Percentiles rank a stretch among this genome's conserved stretches.
Conservation (phyloP, 129 eudicot species). For the Pittosporum tobira region DNA sequence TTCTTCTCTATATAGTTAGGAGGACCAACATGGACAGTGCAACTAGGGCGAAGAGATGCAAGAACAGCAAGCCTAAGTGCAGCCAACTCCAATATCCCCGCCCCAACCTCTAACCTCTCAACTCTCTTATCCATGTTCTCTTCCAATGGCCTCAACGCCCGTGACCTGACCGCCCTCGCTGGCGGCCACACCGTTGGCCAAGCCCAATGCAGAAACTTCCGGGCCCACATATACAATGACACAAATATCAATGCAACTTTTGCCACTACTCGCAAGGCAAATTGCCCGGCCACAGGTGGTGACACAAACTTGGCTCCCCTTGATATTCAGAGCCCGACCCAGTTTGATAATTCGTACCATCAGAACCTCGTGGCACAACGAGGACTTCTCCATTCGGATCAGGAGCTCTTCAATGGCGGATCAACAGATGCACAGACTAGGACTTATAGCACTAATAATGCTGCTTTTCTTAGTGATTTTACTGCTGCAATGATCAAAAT, state of each 20-base stretch:
- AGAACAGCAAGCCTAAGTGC: too few species aligned
- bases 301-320: slow-evolving; percentile 32
- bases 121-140: too few species aligned
- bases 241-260: slow-evolving; percentile 28
- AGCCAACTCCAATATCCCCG: too few species aligned
- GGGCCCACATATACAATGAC: slow-evolving; percentile 30
- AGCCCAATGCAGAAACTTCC: slow-evolving; percentile 30
- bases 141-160: too few species aligned
- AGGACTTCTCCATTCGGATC: slow-evolving; percentile 54
- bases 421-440: slow-evolving; percentile 28
- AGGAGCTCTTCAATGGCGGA: slow-evolving; percentile 34
- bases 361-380: slow-evolving; percentile 19
- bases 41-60: too few species aligned
- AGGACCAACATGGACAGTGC: too few species aligned
- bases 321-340: slow-evolving; percentile 20
- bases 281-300: slow-evolving; percentile 41
- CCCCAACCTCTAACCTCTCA: too few species aligned
- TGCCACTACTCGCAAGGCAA: slow-evolving; percentile 24
- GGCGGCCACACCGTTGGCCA: slow-evolving; percentile 48
- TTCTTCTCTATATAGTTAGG: too few species aligned
- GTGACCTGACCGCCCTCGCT: too few species aligned
- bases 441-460: slow-evolving; percentile 18
- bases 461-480: slow-evolving; percentile 34
- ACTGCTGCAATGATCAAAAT: slow-evolving; percentile 47
- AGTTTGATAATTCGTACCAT: slow-evolving; percentile 31